These are phyloP conservation scores for Cercospora sesami DNA, from an alignment of 2,329 filamentous ascomycete genomes.

Conservation along the genomic window DNA sequence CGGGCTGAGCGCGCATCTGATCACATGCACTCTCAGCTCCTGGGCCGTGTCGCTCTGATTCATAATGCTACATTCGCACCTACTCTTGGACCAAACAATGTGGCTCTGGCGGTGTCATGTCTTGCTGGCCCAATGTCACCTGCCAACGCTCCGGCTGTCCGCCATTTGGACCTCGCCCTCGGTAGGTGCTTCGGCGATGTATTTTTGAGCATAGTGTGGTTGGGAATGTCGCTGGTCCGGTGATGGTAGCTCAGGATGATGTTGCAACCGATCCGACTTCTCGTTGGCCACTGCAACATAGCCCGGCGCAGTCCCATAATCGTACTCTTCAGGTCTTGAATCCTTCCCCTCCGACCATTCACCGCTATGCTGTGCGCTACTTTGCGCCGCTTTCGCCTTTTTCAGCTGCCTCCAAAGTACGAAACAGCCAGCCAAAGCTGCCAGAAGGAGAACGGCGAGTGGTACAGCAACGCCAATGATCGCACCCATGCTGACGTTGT, in stretches of 20 bases:
- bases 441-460: constrained; percentile 21
- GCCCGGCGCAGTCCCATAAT: background rate
- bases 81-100: background rate
- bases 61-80: background rate
- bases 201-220: background rate
- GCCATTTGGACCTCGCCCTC: constrained; percentile 18
- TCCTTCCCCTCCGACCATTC: background rate
- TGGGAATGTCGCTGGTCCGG: background rate
- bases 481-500: constrained; percentile 3
- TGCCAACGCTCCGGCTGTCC: constrained; percentile 14
- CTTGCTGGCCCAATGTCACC: background rate
- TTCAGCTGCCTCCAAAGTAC: constrained; percentile 17
- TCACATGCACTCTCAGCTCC: background rate
- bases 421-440: constrained; percentile 17
- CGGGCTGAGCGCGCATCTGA: too few relatives aligned
- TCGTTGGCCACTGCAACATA: background rate
- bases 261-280: constrained; percentile 2
- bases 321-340: background rate
- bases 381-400: constrained; percentile 32
- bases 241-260: background rate
- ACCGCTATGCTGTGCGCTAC: background rate
- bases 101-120: background rate
- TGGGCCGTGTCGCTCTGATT: background rate
- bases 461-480: constrained; percentile 21
- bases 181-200: constrained; percentile 17